These are phyloP conservation scores for Smittium culicis DNA, from an alignment of 371 early-diverging fungal species.

Conservation along the genomic window DNA sequence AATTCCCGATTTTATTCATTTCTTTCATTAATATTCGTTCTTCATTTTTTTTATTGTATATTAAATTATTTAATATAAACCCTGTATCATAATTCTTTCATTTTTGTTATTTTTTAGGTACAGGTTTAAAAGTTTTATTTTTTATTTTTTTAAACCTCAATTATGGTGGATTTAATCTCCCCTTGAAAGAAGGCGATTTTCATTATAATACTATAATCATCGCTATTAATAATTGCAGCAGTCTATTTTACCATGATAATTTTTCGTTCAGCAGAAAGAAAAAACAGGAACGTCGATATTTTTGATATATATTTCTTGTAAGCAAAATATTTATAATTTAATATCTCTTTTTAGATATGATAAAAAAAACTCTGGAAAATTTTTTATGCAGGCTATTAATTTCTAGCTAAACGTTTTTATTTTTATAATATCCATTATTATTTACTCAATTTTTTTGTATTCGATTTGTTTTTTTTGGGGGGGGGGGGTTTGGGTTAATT, in stretches of 20 bases:
- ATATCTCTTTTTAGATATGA: not conserved
- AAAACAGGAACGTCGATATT: not conserved
- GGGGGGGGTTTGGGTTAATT: not conserved
- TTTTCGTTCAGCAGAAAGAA: not conserved
- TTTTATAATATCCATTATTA: not conserved
- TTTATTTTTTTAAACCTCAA: not conserved
- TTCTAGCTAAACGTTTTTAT: not conserved
- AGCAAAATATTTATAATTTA: not conserved
- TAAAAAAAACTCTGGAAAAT: not conserved
- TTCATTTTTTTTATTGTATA: not conserved
- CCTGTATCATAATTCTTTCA: not conserved
- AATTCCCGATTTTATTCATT: not conserved
- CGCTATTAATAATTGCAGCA: not conserved
- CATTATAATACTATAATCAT: not conserved
- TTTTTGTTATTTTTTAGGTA: constrained; percentile 6
- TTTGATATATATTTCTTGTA: constrained; percentile 12
- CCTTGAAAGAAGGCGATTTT: not conserved
- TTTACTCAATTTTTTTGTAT: too few species aligned
- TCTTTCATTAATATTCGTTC: not conserved
- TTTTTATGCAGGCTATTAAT: not conserved
- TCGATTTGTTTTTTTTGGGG: not conserved
- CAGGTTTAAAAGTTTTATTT: too few species aligned
- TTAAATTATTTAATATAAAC: not conserved
- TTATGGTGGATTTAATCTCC: not conserved
- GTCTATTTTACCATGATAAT: not conserved